Conservation (phyloP, 2,329 filamentous ascomycete species). For the Aspergillus flavus region DNA sequence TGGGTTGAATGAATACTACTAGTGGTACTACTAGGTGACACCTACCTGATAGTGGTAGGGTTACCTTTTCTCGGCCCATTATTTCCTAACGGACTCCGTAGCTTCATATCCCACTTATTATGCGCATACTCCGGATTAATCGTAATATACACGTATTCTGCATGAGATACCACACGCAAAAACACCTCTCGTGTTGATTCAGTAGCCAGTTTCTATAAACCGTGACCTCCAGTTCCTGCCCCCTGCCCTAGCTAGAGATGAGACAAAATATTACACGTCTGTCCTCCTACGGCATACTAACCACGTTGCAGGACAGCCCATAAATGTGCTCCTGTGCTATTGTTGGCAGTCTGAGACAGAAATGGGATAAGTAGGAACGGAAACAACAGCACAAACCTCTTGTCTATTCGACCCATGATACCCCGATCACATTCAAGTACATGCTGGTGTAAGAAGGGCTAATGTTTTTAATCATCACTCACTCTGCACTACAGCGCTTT, state of each 20-base stretch:
- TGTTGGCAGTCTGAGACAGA: background rate
- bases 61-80: too few species aligned
- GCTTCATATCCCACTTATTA: too few species aligned
- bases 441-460: background rate
- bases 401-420: background rate
- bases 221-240: too few species aligned
- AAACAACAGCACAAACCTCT: background rate
- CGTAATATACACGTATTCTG: too few species aligned
- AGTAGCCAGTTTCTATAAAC: too few species aligned
- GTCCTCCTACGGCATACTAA: background rate
- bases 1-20: too few species aligned
- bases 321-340: background rate
- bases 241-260: background rate
- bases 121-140: too few species aligned
- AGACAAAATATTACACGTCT: background rate
- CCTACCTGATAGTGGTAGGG: too few species aligned
- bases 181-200: too few species aligned
- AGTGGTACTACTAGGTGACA: too few species aligned
- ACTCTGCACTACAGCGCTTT: background rate
- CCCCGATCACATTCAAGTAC: background rate
- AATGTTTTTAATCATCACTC: background rate
- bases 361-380: background rate
- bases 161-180: too few species aligned
- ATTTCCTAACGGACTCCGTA: too few species aligned
- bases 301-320: background rate